Conservation (phyloP, 2,329 filamentous ascomycete genomes). For the Zymoseptoria brevis region DNA sequence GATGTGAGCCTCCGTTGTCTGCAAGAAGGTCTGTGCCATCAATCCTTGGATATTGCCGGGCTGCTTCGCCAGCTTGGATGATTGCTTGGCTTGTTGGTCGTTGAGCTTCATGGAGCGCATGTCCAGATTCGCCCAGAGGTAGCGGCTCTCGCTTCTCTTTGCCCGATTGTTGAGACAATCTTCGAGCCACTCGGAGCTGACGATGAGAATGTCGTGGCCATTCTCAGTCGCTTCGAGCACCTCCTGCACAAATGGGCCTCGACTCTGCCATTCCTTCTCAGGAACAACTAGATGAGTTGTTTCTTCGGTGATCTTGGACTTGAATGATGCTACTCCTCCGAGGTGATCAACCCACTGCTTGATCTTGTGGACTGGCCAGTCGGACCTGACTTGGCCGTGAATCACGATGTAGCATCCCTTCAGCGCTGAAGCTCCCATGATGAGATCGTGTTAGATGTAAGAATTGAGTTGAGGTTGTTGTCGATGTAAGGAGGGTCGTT, state of each 20-base stretch:
- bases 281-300: conserved; percentile 70
- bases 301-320: conserved; percentile 44
- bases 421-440: conserved; percentile 1
- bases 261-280: conserved; percentile 46
- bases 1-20: conserved; percentile 20
- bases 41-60: conserved; percentile 12
- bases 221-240: conserved; percentile 9
- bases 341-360: conserved; percentile 57
- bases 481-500: conserved; percentile 8
- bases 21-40: conserved; percentile 31
- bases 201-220: conserved; percentile 25
- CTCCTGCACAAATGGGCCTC: conserved; percentile 7
- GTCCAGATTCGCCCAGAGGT: conserved; percentile 25
- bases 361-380: conserved; percentile 31
- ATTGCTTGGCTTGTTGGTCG: conserved; percentile 25
- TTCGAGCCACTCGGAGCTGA: conserved; percentile 40
- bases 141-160: conserved; percentile 29
- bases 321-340: conserved; percentile 50
- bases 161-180: conserved; percentile 38
- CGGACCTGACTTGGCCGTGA: conserved; percentile 3
- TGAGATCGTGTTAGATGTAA: not conserved
- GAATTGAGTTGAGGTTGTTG: conserved; percentile 2
- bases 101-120: conserved; percentile 13
- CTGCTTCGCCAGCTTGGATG: conserved; percentile 14
- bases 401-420: conserved; percentile 13